Base-by-base conservation (phyloP, 345 rosid species). In the Dipteronia sinensis region DNA sequence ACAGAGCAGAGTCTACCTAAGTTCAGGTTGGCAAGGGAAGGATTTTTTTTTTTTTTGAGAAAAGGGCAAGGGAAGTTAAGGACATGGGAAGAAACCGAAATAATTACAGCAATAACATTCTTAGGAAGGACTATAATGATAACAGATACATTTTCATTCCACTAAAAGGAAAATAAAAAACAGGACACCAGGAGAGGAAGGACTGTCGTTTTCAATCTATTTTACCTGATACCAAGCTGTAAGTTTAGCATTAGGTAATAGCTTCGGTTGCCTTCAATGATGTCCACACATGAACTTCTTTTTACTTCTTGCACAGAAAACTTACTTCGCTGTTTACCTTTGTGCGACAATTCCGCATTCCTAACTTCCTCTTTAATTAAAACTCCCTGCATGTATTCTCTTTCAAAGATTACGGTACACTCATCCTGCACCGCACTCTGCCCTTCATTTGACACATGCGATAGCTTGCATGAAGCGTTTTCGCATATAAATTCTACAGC, bases 221-320 rank as follows among this genome's bases (percentile, higher is more conserved):
- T 76, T 80, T 90, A 94, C 97, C 97, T 93, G 88, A 94, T 94
- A 75, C 99, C 99, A 75, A 93, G 94, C 86, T 95, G 99, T 86
- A 95, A 88, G 85, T 91, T 93, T 38, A 93, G 93, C 97, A 87
- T 93, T 58, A 93, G 83, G 81, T 83, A 89, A 80, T 89, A 83
- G 85, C 91, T 91, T 76, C 84, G 88, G 53, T 79, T 78, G 67
- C 90, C 85, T 49, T 74, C 82, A 17, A 90, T 82, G 82, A 85
- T 78, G 73, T 82, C 83, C 77, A 80, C 42, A 19, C 87, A 87
- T 27, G 81, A 82, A 76, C 81, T 92, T 72, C 78, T 79, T 76
- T 83, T 82, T 53, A 76, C 82, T 83, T 87, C 91, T 76, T 90
- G 83, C 31, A 77, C 84, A 27, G 78, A 83, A 81, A 81, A 49